These are phyloP conservation scores for Cruciata laevipes DNA, from an alignment of 257 asterid genomes.

Conservation along the genomic window DNA sequence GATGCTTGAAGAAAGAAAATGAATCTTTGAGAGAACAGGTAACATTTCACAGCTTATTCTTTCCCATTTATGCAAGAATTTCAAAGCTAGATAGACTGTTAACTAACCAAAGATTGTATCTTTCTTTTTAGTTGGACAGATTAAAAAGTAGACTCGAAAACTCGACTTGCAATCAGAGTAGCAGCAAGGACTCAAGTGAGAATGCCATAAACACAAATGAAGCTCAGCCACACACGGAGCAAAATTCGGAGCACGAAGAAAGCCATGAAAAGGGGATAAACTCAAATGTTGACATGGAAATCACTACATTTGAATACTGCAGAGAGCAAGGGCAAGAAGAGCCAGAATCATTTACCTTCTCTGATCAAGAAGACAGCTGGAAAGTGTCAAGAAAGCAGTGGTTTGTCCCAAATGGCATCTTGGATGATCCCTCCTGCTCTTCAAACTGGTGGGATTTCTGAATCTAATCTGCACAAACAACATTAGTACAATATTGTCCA, in stretches of 20 bases:
- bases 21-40: slow-evolving; percentile 57
- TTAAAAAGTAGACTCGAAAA: slow-evolving; percentile 5
- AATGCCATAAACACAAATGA: neutral
- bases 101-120: neutral
- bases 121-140: slow-evolving; percentile 8
- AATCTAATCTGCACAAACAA: slow-evolving; percentile 1
- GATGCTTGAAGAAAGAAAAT: slow-evolving; percentile 52
- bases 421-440: slow-evolving; percentile 32
- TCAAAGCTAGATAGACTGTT: no score
- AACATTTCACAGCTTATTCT: neutral
- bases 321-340: slow-evolving; percentile 19
- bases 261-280: neutral
- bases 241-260: slow-evolving; percentile 6
- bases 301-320: slow-evolving; percentile 19
- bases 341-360: slow-evolving; percentile 27
- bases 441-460: slow-evolving; percentile 41
- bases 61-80: neutral
- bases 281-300: neutral
- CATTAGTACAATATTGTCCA: neutral
- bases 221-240: slow-evolving; percentile 1
- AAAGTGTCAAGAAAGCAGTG: slow-evolving; percentile 34
- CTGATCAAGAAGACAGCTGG: slow-evolving; percentile 32
- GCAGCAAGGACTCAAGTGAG: slow-evolving; percentile 13
- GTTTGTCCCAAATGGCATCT: slow-evolving; percentile 37
- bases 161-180: neutral